phyloP scores from a whole-genome alignment of 2,329 filamentous ascomycete species.

The Penicillium sp. region DNA sequence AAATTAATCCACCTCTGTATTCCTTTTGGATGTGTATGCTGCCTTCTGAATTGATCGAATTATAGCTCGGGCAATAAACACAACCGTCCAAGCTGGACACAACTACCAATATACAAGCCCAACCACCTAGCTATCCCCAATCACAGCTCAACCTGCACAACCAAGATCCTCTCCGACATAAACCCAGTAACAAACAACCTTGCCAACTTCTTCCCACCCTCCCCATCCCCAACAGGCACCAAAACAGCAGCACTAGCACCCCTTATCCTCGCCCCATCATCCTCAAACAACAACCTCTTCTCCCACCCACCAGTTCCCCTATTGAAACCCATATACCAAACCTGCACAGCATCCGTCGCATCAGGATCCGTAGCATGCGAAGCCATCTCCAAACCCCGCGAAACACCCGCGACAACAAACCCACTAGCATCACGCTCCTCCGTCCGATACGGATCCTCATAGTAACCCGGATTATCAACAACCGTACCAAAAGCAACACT shows the following conservation, averaged over 20 bases:
- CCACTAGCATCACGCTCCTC: conserved; percentile 50
- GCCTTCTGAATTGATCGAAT: neutral
- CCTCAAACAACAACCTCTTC: conserved; percentile 53
- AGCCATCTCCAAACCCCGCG: conserved; percentile 40
- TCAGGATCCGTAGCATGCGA: conserved; percentile 30
- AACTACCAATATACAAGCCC: neutral
- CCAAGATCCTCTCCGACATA: conserved; percentile 48
- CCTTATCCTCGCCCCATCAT: conserved; percentile 53
- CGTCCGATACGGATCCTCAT: conserved; percentile 51
- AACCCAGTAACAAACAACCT: conserved; percentile 60
- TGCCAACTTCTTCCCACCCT: conserved; percentile 46
- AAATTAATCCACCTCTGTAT: conserved; percentile 12
- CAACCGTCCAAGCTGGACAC: neutral
- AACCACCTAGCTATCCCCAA: neutral
- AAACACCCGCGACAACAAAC: conserved; percentile 51
- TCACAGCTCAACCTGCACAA: conserved; percentile 52
- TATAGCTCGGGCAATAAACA: neutral
- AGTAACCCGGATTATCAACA: conserved; percentile 59
- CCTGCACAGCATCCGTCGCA: conserved; percentile 45
- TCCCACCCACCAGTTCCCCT: conserved; percentile 37
- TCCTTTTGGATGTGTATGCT: too few relatives aligned
- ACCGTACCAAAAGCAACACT: conserved; percentile 44
- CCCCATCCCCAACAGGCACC: conserved; percentile 50
- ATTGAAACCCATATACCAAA: conserved; percentile 45
- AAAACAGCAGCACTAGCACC: conserved; percentile 52